phyloP scores from a whole-genome alignment of 164 flowering plant genomes.

The Malania oleifera region DNA sequence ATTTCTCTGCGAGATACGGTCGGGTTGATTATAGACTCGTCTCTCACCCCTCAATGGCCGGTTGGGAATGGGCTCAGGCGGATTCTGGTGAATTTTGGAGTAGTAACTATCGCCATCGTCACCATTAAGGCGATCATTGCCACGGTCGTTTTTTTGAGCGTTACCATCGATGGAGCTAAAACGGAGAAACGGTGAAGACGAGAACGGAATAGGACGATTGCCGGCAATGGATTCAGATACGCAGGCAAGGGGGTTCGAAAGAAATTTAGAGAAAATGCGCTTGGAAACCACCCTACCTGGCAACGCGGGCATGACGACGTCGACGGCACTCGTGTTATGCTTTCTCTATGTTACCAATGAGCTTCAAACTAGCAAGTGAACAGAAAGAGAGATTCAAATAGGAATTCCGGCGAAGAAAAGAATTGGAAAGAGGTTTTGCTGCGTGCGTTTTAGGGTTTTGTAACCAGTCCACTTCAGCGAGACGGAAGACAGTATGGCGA shows the following conservation, averaged over 20 bases:
- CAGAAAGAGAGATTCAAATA: no score
- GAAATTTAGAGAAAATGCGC: conserved; percentile 6
- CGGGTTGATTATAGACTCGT: conserved; percentile 4
- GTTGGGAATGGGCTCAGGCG: conserved; percentile 44
- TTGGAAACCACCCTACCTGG: conserved; percentile 9
- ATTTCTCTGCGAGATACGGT: conserved; percentile 1
- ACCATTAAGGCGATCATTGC: not conserved
- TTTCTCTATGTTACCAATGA: no score
- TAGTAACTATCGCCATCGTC: not conserved
- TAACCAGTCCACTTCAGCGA: no score
- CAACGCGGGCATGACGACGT: no score
- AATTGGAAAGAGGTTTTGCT: no score
- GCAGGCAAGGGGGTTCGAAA: conserved; percentile 3
- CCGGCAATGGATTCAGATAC: not conserved
- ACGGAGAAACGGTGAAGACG: conserved; percentile 4
- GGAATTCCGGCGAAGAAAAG: no score
- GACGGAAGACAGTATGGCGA: no score
- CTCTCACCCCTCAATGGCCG: conserved; percentile 45
- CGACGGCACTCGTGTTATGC: no score
- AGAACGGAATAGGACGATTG: not conserved
- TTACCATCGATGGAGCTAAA: conserved; percentile 19
- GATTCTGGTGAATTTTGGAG: conserved; percentile 9
- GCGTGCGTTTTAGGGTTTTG: no score
- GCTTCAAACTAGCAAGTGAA: no score
- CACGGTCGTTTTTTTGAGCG: not conserved